These are phyloP conservation scores for Stagonosporopsis tanaceti DNA, from an alignment of 2,329 filamentous ascomycete species.

Conservation along the genomic window DNA sequence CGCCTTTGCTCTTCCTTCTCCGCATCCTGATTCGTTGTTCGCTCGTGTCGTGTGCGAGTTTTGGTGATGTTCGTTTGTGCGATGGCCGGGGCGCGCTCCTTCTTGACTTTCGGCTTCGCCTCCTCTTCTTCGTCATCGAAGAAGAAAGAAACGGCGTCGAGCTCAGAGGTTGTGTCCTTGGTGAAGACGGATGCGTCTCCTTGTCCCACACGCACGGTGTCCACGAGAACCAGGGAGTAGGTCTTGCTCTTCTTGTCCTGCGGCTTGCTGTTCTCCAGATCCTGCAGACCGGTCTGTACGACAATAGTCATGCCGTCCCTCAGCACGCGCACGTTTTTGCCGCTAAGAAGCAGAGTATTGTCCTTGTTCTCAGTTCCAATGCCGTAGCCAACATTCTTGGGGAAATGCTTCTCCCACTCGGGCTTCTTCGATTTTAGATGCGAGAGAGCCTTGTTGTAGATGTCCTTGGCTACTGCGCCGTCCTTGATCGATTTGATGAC, in stretches of 20 bases:
- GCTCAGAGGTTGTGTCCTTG: slow-evolving; percentile 86
- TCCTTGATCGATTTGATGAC: slow-evolving; percentile 91
- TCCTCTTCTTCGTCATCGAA: slow-evolving; percentile 90
- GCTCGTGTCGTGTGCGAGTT: slow-evolving; percentile 88
- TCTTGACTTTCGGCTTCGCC: slow-evolving; percentile 88
- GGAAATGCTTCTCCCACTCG: slow-evolving; percentile 92
- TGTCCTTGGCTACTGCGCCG: slow-evolving; percentile 83
- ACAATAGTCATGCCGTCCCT: slow-evolving; percentile 98
- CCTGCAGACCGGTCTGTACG: slow-evolving; percentile 87
- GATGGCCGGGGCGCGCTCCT: slow-evolving; percentile 84
- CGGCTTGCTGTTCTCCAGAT: slow-evolving; percentile 84
- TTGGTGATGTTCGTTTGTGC: slow-evolving; percentile 95
- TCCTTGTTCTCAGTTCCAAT: slow-evolving; percentile 94
- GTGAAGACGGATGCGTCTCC: slow-evolving; percentile 89
- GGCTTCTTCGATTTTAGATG: slow-evolving; percentile 90
- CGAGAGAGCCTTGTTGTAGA: slow-evolving; percentile 85
- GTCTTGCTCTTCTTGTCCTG: slow-evolving; percentile 89
- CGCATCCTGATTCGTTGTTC: slow-evolving; percentile 86
- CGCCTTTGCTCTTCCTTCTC: slow-evolving; percentile 86
- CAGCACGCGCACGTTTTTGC: slow-evolving; percentile 81
- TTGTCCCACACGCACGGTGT: slow-evolving; percentile 87
- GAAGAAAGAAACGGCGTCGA: slow-evolving; percentile 97
- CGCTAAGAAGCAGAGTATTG: slow-evolving; percentile 80
- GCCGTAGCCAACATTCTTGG: slow-evolving; percentile 89
- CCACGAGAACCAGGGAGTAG: slow-evolving; percentile 89